Base-by-base conservation (phyloP, 768 basidiomycete species). In the Tephrocybe sp. region DNA sequence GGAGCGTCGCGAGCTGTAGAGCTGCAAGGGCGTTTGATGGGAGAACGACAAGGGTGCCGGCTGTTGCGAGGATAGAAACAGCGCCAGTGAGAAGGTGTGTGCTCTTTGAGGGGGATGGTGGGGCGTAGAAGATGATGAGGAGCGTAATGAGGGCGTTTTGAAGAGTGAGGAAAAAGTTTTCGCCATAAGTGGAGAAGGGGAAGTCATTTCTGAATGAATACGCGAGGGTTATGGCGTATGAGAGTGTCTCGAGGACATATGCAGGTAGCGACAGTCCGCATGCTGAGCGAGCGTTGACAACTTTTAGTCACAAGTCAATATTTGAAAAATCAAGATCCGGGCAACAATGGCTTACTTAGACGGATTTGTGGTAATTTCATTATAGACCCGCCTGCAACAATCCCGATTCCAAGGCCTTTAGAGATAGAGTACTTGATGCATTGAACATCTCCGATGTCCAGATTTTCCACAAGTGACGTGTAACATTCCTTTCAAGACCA, bases 131-230 rank as follows among this genome's bases (percentile, higher is more conserved):
- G 44, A 94, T 78, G 68, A 96, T 96, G 59, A 95, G 83, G 62
- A 93, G 77, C 14, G 92, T 93, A 65, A 98, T 93, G 71, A 90
- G 54, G 59, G 87, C 75, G 73, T 96, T 93, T 69, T 96, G 93
- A 52, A 93, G 62, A 25, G 91, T 85, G 43, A 98, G 79, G 82
- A 98, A 98, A 50, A 94, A 66, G 74, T 96, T 98, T 70, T 99
- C 97, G 62, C 97, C 97, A 54, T 98, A 99, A 0, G 97, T 98
- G 17, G 91, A 93, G 76, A 98, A 97, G 0, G 97, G 93, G 69
- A 95, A 98, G 20, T 75, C 68, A 62, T 92, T 88, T 20, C 93
- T 78, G 60, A 82, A 83, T 2, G 94, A 88, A 70, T 98, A 99
- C 10, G 84, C 84, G 23, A 94, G 80, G 0, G 86, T 93, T 61